Evolutionary conservation across 1,284 basidiomycete genomes (phyloP), one percentile per base, ranked within the genome.

Genomic region (Papiliotrema nemorosa): DNA sequence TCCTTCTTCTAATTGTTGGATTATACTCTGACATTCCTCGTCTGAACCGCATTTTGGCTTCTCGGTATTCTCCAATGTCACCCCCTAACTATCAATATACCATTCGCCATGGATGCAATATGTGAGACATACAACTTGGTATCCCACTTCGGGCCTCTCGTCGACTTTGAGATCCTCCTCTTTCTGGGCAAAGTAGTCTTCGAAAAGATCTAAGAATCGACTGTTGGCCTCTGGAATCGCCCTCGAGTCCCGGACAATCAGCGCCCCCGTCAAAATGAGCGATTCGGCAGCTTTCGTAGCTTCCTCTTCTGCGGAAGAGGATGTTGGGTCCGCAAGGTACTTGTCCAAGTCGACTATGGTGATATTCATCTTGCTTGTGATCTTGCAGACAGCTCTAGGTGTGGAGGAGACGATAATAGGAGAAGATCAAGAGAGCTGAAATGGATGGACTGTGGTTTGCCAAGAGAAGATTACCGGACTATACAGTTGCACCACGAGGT

Each of bases 61-160:
- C 75, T 94, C 90, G 0, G 90, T 94, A 70, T 91, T 90, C 75
- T 93, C 90, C 20, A 93, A 82, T 1, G 90, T 91, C 10, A 89
- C 88, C 1, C 89, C 89, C 55, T 90, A 45, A 42, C 14, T n/a
- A 16, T 40, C 36, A 38, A 37, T 26, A 10, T 13, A 14, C 24
- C 2, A 2, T 2, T 14, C 6, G n/a, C 25, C 12, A 1, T 9
- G 18, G 6, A 12, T 22, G 29, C 9, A 18, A 24, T 6, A n/a
- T 4, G 9, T 45, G 25, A 5, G 25, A 58, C 65, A 44, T 49
- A 72, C 68, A 38, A 76, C 75, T 55, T 79, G 78, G 54, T 76
- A 79, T 4, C 78, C 74, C 10, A 88, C 75, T 60, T 93, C 87
- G 0, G 89, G 88, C 14, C 84, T 80, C 67, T 89, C 85, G 57